Evolutionary conservation across 1,139 yeast genomes (phyloP).

Genomic region (Candida sojae): DNA sequence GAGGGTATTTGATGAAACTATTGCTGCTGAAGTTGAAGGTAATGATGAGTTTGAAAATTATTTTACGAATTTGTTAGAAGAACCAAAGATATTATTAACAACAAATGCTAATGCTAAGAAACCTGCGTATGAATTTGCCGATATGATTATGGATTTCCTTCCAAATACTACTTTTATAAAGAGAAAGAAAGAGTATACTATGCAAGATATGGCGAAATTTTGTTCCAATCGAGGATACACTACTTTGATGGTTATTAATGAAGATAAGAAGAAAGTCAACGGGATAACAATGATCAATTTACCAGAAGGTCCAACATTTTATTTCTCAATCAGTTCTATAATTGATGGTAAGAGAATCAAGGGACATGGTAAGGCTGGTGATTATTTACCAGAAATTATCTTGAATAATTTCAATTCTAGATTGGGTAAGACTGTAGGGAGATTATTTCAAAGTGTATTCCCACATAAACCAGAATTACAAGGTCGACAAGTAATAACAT

Average conservation of each 20-base stretch:
- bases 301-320: constrained; percentile 94
- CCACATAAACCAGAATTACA: constrained; percentile 92
- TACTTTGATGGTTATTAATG: constrained; percentile 85
- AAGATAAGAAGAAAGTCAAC: constrained; percentile 87
- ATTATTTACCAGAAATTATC: constrained; percentile 87
- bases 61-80: constrained; percentile 55
- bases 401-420: constrained; percentile 90
- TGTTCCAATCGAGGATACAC: constrained; percentile 84
- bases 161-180: constrained; percentile 88
- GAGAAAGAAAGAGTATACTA: constrained; percentile 78
- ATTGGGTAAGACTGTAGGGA: constrained; percentile 89
- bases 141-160: constrained; percentile 76
- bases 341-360: constrained; percentile 71
- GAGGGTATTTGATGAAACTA: constrained; percentile 89
- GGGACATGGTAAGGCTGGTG: constrained; percentile 91
- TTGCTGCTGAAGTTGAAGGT: constrained; percentile 71
- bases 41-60: constrained; percentile 77
- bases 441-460: constrained; percentile 86
- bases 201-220: constrained; percentile 83
- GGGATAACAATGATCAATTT: constrained; percentile 91
- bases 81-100: constrained; percentile 85
- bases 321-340: constrained; percentile 82
- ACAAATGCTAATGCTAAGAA: constrained; percentile 86
- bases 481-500: constrained; percentile 92
- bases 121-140: constrained; percentile 89